Evolutionary conservation across 73 alveolate genomes (phyloP), one percentile per base, ranked within the genome.

Genomic region (Blepharisma japonicum): DNA sequence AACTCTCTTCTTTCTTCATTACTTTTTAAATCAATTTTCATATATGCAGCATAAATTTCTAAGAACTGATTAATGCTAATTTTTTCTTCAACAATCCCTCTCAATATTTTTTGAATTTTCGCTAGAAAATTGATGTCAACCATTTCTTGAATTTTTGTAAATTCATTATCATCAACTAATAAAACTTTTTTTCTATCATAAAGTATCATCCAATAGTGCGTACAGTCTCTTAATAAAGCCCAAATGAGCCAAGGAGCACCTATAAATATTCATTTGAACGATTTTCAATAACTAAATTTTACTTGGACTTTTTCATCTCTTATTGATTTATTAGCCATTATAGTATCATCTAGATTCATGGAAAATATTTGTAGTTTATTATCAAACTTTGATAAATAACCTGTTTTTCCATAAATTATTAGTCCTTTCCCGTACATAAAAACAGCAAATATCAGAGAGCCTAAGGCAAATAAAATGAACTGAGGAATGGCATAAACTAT

Each of bases 221-320:
- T 2, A 18, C 68, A 70, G 42, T 70, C 80, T 70, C 70, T 45
- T 2, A 70, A 70, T 7, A 47, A 39, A 18, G 80, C 80, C 11
- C n/a, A 70, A 70, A 70, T 14, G 0, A 70, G 80, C 80, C 80
- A 45, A 45, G 80, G 80, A 70, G 27, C 27, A 1, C 80, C 80
- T 14, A 45, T 70, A 70, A 70, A 25, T 7, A 21, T 45, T 80
- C 80, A 70, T n/a, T 9, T 54, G 25, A 70, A 38, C 0, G 76
- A 11, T 45, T 70, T 70, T 39, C 11, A 70, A 47, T n/a, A 39
- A 5, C 66, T 70, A 5, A 70, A 70, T 25, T 61, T 61, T 25
- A 18, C 18, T 11, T 14, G 47, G 11, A 25, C 11, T 32, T 32
- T 32, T 32, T 32, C 42, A 32, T 32, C 42, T 32, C 42, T 32